Evolutionary conservation across 768 basidiomycete genomes (phyloP), one percentile per base, ranked within the genome.

Genomic region (Lentinula guzmanii): DNA sequence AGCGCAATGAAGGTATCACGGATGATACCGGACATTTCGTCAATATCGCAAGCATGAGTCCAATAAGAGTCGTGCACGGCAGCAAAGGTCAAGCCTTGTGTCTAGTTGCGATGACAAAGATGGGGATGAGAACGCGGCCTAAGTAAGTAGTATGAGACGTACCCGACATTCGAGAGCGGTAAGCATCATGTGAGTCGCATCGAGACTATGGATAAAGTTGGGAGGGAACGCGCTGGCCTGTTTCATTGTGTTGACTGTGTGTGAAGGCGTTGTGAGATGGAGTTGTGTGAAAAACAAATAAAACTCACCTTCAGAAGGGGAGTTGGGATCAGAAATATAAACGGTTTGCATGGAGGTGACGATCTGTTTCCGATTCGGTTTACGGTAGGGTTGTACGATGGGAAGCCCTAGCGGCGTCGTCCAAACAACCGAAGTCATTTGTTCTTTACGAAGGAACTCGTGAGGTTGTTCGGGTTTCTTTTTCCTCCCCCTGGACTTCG

Each of bases 51-150:
- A 0, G 97, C 90, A 70, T 99, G 97, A 3, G 96, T 98, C 97
- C 97, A 99, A 75, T 98, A 99, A 0, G 97, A 98, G 70, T 99
- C 97, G 70, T 99, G 97, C 10, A 99, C 97, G 0, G 94, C 91
- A 0, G 96, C 95, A 71, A 98, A 98, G 0, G 88, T 87, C 65
- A 99, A 69, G 41, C 78, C 80, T 68, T 82, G 83, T 11, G 86
- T 82, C 91, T 94, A 67, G 42, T 16, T 58, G 9, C 11, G 45
- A 41, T 11, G 56, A 61, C 62, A 21, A 65, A 35, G 56, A 66
- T 9, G 35, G 11, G 39, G 21, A 16, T 54, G 46, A 48, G 11
- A 45, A 24, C 48, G 33, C 16, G 7, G 41, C 45, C 28, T 3
- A 31, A 43, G 56, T 21, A 54, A 9, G 13, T 39, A 13, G 37